Conservation (phyloP, 1,284 basidiomycete genomes). For the Erythrobasidium hasegawianum region DNA sequence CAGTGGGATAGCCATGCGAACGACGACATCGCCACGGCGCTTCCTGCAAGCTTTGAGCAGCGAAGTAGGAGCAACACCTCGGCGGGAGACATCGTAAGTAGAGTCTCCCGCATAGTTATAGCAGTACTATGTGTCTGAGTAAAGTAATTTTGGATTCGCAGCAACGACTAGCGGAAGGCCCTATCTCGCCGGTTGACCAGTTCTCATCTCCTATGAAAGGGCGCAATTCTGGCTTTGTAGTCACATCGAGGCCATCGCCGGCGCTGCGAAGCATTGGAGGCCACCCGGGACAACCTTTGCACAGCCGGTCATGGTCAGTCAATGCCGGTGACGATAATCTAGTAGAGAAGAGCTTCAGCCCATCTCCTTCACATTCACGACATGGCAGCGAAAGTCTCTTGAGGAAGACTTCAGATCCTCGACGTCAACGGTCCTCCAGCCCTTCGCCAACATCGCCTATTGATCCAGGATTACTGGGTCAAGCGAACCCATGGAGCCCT, state of each 20-base stretch:
- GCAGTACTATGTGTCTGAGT: too few species aligned
- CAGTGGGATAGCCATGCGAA: conserved; percentile 12
- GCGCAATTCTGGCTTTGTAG: conserved; percentile 31
- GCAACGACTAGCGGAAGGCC: background rate
- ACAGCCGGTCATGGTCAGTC: background rate
- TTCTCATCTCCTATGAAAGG: too few species aligned
- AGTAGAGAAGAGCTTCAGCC: background rate
- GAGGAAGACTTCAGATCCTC: background rate
- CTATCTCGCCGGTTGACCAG: background rate
- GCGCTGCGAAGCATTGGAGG: background rate
- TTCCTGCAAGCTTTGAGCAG: too few species aligned
- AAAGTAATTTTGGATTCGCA: too few species aligned
- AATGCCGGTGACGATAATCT: background rate
- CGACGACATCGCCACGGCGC: background rate
- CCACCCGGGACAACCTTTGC: background rate
- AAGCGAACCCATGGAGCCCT: conserved; percentile 28
- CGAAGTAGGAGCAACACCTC: too few species aligned
- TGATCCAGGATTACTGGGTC: conserved; percentile 12
- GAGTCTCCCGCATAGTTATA: background rate
- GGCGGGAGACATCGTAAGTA: background rate
- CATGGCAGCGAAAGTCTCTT: background rate
- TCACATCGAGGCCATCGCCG: conserved; percentile 15
- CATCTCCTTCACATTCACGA: conserved; percentile 14
- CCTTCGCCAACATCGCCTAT: conserved; percentile 26
- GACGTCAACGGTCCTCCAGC: background rate